A percentile compares a stretch with the other conserved stretches of the same genome.
Evolutionary conservation across 2,329 filamentous ascomycete genomes (phyloP).

Genomic region (Exophiala sp.): DNA sequence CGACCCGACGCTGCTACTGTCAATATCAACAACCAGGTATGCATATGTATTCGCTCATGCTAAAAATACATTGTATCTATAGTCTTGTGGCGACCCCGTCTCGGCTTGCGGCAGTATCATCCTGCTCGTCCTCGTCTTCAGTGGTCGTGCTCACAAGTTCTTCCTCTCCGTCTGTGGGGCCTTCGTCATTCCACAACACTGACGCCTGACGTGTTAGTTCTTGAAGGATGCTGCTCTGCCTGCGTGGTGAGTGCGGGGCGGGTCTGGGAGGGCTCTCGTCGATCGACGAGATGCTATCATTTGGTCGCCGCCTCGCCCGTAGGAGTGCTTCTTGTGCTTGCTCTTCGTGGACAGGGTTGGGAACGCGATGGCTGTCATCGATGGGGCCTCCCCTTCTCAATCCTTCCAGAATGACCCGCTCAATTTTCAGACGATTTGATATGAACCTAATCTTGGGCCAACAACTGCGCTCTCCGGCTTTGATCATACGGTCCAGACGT

Average conservation of each 20-base stretch:
- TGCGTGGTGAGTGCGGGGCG: constrained; percentile 6
- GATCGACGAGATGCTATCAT: constrained; percentile 13
- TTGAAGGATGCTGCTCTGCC: constrained; percentile 35
- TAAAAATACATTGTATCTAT: constrained; percentile 6
- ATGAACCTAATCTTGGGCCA: constrained; percentile 93
- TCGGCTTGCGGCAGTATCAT: not conserved
- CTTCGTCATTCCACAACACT: constrained; percentile 45
- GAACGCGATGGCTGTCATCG: constrained; percentile 28
- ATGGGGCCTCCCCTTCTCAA: constrained; percentile 36
- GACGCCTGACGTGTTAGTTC: constrained; percentile 44
- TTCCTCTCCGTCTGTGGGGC: constrained; percentile 38
- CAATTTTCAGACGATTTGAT: constrained; percentile 76
- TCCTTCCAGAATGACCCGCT: constrained; percentile 59
- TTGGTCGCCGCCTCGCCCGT: constrained; percentile 14
- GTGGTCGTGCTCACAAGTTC: constrained; percentile 42
- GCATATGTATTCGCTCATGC: not conserved
- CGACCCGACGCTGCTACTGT: not conserved
- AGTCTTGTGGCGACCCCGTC: constrained; percentile 2
- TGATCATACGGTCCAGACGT: constrained; percentile 78
- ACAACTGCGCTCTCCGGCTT: constrained; percentile 78
- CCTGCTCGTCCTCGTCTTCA: constrained; percentile 38
- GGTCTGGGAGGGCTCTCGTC: constrained; percentile 5
- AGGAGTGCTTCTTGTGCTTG: constrained; percentile 19
- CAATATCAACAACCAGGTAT: not conserved
- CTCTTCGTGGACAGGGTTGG: constrained; percentile 17